A percentile compares a stretch with the other conserved stretches of the same genome.
These are phyloP conservation scores for Lyophyllum decastes DNA, from an alignment of 768 basidiomycete species.

Conservation along the genomic window DNA sequence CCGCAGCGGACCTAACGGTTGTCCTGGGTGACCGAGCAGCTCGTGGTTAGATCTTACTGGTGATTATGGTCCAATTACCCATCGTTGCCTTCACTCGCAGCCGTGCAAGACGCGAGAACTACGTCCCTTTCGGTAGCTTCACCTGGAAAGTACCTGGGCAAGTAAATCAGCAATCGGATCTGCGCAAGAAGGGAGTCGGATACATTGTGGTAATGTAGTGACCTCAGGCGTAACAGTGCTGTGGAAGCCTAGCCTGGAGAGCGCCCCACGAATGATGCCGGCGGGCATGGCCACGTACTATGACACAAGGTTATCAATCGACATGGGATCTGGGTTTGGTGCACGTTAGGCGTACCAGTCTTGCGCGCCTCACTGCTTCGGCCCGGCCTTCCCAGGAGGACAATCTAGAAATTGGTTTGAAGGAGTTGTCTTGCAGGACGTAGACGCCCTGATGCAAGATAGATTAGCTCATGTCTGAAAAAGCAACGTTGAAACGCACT, in stretches of 20 bases:
- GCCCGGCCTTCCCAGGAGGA: conserved; percentile 80
- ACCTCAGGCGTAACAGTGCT: conserved; percentile 80
- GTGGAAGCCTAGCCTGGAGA: conserved; percentile 75
- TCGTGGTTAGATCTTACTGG: too few species aligned
- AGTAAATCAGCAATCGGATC: conserved; percentile 1
- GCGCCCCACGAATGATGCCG: conserved; percentile 83
- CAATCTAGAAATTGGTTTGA: conserved; percentile 80
- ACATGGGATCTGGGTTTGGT: not conserved
- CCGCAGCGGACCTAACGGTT: too few species aligned
- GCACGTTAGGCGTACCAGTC: conserved; percentile 51
- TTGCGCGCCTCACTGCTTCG: conserved; percentile 71
- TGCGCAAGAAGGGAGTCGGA: not conserved
- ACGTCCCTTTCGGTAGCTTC: conserved; percentile 68
- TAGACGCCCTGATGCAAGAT: conserved; percentile 71
- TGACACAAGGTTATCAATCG: not conserved
- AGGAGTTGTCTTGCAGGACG: conserved; percentile 89
- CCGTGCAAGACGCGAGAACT: not conserved
- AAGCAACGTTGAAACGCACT: conserved; percentile 42
- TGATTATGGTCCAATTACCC: not conserved
- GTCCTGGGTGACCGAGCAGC: too few species aligned
- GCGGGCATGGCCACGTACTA: conserved; percentile 84
- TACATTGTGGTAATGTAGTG: conserved; percentile 84
- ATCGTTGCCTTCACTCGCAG: not conserved
- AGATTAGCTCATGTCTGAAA: not conserved
- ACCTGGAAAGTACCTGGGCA: conserved; percentile 78